Evolutionary conservation across 1,284 basidiomycete species (phyloP).

Genomic region (Heterobasidion parviporum): DNA sequence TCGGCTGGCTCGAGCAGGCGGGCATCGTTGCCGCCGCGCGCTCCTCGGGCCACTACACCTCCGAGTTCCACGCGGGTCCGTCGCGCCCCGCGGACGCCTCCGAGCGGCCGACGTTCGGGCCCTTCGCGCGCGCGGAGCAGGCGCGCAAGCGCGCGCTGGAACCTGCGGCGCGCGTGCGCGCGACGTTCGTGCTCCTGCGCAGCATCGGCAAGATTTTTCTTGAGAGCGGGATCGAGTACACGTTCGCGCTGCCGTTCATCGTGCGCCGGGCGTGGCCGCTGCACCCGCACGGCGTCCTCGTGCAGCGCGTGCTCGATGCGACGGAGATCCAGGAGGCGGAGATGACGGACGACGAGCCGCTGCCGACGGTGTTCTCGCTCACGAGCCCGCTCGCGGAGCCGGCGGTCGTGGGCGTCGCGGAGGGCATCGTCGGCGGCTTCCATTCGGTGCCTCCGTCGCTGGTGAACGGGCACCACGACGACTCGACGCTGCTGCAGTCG

Average conservation of each 20-base stretch:
- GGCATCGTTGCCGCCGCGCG: constrained; percentile 20
- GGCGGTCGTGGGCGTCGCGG: constrained; percentile 55
- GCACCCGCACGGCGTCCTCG: constrained; percentile 64
- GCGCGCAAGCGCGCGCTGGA: constrained; percentile 21
- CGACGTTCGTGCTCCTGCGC: constrained; percentile 73
- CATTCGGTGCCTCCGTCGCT: constrained; percentile 30
- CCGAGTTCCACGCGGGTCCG: constrained; percentile 24
- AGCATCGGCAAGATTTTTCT: constrained; percentile 70
- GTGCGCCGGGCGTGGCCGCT: constrained; percentile 76
- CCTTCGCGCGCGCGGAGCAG: constrained; percentile 32
- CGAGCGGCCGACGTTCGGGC: constrained; percentile 44
- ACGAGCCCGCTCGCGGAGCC: constrained; percentile 73
- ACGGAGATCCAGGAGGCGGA: constrained; percentile 61
- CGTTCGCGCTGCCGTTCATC: constrained; percentile 76
- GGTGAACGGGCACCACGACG: constrained; percentile 42
- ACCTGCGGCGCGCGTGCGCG: constrained; percentile 33
- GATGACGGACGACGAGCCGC: constrained; percentile 47
- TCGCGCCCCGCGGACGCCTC: constrained; percentile 16
- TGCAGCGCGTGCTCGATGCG: constrained; percentile 68
- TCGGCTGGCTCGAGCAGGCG: constrained; percentile 62
- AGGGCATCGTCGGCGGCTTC: constrained; percentile 43
- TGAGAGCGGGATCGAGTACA: constrained; percentile 67
- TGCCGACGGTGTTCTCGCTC: constrained; percentile 75
- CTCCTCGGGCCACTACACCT: constrained; percentile 27
- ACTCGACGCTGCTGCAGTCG: constrained; percentile 31